A percentile compares a stretch with the other conserved stretches of the same genome.
These are phyloP conservation scores for Malassezia japonica DNA, from an alignment of 1,284 basidiomycete genomes.

Conservation along the genomic window DNA sequence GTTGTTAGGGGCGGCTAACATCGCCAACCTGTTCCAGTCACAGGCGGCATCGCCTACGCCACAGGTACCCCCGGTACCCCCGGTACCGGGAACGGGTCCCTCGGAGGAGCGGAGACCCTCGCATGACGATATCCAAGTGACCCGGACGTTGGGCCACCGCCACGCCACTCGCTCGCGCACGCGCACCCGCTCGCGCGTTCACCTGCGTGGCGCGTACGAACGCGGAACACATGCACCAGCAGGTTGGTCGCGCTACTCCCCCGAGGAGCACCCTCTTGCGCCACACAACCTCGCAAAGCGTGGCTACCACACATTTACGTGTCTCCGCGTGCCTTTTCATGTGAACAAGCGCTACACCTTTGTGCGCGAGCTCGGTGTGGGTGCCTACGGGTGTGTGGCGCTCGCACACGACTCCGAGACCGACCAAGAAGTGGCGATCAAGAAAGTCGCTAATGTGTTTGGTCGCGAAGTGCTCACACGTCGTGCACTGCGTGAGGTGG, in stretches of 20 bases:
- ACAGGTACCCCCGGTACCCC: not conserved
- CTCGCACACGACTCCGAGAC: slow-evolving; percentile 35
- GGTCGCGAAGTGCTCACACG: slow-evolving; percentile 43
- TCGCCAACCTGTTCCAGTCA: not conserved
- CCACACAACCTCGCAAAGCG: slow-evolving; percentile 34
- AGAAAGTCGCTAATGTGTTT: slow-evolving; percentile 45
- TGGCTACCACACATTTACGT: slow-evolving; percentile 44
- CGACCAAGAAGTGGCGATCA: slow-evolving; percentile 45
- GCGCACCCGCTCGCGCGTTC: slow-evolving; percentile 5
- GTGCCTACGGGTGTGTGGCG: slow-evolving; percentile 46
- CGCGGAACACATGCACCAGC: not conserved
- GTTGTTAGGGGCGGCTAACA: not conserved
- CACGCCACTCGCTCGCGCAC: slow-evolving; percentile 11
- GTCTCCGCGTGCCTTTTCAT: slow-evolving; percentile 43
- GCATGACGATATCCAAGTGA: not conserved
- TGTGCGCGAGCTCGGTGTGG: slow-evolving; percentile 43
- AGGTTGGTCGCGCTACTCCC: slow-evolving; percentile 20
- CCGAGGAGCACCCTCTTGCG: slow-evolving; percentile 41
- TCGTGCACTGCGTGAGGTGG: slow-evolving; percentile 42
- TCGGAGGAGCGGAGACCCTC: not conserved
- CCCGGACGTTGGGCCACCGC: not conserved
- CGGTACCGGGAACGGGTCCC: not conserved
- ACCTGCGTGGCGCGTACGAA: not conserved
- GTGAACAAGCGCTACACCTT: slow-evolving; percentile 43
- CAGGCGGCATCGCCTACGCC: not conserved